phyloP scores from a whole-genome alignment of 2,329 filamentous ascomycete species.

The Stylonectria norvegica region DNA sequence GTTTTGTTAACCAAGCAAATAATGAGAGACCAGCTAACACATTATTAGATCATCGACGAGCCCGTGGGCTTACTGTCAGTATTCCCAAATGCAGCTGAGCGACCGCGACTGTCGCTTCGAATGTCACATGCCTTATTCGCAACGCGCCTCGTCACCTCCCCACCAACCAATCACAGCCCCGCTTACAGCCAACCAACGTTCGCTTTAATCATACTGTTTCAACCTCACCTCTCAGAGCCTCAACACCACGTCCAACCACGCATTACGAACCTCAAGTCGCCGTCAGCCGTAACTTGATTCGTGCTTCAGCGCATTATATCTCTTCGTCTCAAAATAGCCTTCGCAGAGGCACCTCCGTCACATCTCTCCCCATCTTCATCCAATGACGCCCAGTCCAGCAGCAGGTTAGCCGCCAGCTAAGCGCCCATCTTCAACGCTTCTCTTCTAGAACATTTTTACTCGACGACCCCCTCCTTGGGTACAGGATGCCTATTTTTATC shows the following conservation, averaged over 20 bases:
- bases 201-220: background rate
- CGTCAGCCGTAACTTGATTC: no score
- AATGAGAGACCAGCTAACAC: no score
- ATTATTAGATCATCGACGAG: no score
- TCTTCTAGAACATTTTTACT: slow-evolving; percentile 13
- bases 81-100: no score
- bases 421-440: slow-evolving; percentile 19
- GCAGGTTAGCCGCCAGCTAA: slow-evolving; percentile 25
- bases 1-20: no score
- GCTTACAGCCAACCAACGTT: slow-evolving; percentile 1
- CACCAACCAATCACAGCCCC: slow-evolving; percentile 17
- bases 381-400: slow-evolving; percentile 8
- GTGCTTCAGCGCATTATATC: no score
- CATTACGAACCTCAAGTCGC: background rate
- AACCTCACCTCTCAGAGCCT: slow-evolving; percentile 22
- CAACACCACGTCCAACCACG: slow-evolving; percentile 24
- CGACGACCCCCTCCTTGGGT: slow-evolving; percentile 4
- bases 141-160: background rate
- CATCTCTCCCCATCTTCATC: background rate
- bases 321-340: background rate
- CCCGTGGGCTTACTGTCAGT: no score
- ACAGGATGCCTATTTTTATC: slow-evolving; percentile 18
- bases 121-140: no score
- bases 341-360: background rate
- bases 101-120: no score